phyloP scores from a whole-genome alignment of 208 protist genomes.

The Crithidia acanthocephali region DNA sequence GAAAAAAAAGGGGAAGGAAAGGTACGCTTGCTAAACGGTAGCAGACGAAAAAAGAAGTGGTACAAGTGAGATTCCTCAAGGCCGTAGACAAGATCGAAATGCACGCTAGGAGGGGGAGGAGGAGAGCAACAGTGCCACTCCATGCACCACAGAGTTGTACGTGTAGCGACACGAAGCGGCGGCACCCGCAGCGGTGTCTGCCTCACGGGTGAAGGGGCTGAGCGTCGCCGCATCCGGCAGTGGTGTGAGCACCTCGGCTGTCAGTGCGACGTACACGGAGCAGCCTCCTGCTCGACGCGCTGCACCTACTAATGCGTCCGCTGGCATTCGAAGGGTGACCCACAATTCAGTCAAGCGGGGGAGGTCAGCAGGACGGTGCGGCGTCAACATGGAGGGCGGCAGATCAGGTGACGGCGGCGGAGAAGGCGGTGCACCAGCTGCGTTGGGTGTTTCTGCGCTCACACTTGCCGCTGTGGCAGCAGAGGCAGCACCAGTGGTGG shows the following conservation, averaged over 20 bases:
- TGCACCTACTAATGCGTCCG: neutral
- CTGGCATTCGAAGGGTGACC: neutral
- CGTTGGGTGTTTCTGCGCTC: no score
- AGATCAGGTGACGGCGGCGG: neutral
- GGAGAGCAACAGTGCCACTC: constrained; percentile 13
- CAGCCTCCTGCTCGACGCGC: no score
- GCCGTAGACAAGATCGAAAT: no score
- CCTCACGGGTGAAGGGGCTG: neutral
- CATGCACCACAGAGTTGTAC: constrained; percentile 14
- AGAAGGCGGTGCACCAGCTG: no score
- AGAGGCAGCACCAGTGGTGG: neutral
- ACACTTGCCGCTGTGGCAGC: no score
- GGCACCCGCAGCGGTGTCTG: neutral
- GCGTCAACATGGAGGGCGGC: neutral
- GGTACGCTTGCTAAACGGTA: no score
- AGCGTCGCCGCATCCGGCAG: constrained; percentile 4
- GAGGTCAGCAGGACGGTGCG: neutral
- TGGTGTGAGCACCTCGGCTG: constrained; percentile 18
- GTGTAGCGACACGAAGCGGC: neutral
- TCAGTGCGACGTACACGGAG: constrained; percentile 13
- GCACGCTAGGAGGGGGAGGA: no score
- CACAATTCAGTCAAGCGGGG: neutral
- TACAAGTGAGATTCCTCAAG: no score
- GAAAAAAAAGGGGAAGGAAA: neutral
- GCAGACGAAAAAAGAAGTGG: no score